Base-by-base conservation (phyloP, 768 basidiomycete species). In the Mrakia blollopis region DNA sequence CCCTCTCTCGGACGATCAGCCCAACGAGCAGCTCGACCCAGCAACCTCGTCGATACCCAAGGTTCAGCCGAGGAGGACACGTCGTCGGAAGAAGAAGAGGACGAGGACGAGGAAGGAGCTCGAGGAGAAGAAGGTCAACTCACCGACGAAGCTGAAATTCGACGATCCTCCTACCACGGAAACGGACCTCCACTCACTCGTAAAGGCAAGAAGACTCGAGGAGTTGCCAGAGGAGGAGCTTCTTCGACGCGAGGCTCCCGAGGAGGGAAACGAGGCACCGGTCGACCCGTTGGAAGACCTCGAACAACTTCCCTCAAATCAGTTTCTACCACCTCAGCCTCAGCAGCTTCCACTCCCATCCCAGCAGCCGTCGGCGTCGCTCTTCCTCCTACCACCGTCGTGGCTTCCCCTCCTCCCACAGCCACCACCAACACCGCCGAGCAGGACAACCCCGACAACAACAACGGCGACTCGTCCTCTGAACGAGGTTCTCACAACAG, bases 61-160 rank as follows among this genome's bases (percentile, higher is more conserved):
- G 65, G 35, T n/a, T 68, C 65, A 11, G 65, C 35, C 37, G 37
- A 68, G 35, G 72, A 54, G 39, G 52, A 32, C 60, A 37, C 72
- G 50, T 72, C 72, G 32, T 50, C 30, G 1, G 60, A 39, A 18
- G 50, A 37, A 32, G 52, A 52, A 72, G n/a, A 35, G 21, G 60
- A 14, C 3, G n/a, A 35, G 21, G 60, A 14, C 3, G 71, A 32
- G 44, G 44, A 44, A 44, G 44, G 44, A 6, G 5, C 44, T 44
- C 11, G 5, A 57, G 30, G 14, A 32, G 50, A 72, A n/a, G 50
- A 72, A 16, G 54, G 14, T 57, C 52, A 21, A 21, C 28, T 50
- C 52, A 30, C 28, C 18, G 60, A 72, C 72, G 60, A 47, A 9
- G 60, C 35, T 16, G 52, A 60, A n/a, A 18, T 8, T 21, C 13